Base-by-base conservation (phyloP, 805 yeast genomes). In the Yamadazyma philogaea region DNA sequence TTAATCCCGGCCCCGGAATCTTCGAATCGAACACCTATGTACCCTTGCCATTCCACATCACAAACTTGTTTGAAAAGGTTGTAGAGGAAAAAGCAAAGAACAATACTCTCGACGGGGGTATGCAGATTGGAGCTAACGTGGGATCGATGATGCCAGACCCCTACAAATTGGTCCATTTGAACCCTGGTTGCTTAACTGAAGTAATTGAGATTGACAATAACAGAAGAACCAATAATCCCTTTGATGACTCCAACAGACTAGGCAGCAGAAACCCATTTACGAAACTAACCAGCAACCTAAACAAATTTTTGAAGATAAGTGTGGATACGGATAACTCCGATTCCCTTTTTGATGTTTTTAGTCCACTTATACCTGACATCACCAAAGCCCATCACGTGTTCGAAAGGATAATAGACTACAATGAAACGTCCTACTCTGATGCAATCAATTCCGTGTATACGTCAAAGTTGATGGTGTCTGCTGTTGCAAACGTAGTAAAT, bases 121-220 rank as follows among this genome's bases (percentile, higher is more conserved):
- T 72, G 51, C 74, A 66, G 20, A 64, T 78, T 16, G 84, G 82
- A 0, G 79, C 82, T 34, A 68, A 68, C 34, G 66, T 78, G 21
- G 78, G 76, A 45, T 79, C 83, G 0, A 56, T 79, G 40, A 46
- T 59, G 32, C 72, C 79, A 4, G 84, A 79, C 51, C 75, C 78
- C 1, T 78, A 74, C 51, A 67, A 68, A 41, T 61, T 68, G 20
- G 79, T 78, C 16, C 78, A 73, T 50, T 57, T 78, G 41, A 77
- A 73, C 15, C 82, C 83, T 0, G 82, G 84, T 0, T 78, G 82
- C 48, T 45, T 72, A 11, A 59, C 59, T 7, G 49, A 47, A 24
- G 50, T 55, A 12, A 34, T 56, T 8, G 58, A 48, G 15, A 27
- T 54, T 12, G 39, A 35, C n/a, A 41, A 40, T 22, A 32, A 40